Percentiles rank a stretch among this genome's conserved stretches.
Evolutionary conservation across 1,139 yeast genomes (phyloP).

Genomic region (Debaryomycetaceae sp.): DNA sequence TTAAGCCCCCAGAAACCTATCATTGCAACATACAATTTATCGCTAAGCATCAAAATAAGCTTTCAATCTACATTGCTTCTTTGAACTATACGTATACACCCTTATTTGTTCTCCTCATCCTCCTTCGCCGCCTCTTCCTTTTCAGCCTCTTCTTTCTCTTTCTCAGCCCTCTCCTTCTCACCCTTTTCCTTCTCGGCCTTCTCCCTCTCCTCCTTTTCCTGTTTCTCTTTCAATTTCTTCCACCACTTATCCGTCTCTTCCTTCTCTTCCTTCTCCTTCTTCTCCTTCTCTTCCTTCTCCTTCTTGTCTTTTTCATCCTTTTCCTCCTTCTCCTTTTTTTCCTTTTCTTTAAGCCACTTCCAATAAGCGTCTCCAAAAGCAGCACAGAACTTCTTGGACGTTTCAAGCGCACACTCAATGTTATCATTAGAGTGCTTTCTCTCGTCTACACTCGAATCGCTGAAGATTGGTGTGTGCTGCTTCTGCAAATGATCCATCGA

Average conservation of each 20-base stretch:
- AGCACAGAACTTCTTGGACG: conserved; percentile 15
- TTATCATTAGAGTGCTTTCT: conserved; percentile 12
- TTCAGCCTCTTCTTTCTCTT: too few species aligned
- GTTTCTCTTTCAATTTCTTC: neutral
- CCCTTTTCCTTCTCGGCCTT: too few species aligned
- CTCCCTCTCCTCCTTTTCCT: too few species aligned
- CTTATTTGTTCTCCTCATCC: too few species aligned
- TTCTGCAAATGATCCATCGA: conserved; percentile 3
- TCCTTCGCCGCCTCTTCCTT: too few species aligned
- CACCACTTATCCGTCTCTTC: neutral
- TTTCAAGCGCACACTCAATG: conserved; percentile 20
- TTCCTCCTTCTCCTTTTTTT: neutral
- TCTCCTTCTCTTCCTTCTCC: neutral
- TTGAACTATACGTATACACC: too few species aligned
- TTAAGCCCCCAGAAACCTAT: too few species aligned
- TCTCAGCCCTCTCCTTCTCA: too few species aligned
- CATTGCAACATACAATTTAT: too few species aligned
- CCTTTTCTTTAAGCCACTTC: neutral
- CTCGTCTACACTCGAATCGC: conserved; percentile 8
- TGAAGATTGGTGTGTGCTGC: neutral
- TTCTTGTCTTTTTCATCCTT: neutral
- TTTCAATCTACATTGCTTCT: too few species aligned
- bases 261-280: neutral
- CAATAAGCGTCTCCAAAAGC: neutral
- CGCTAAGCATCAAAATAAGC: too few species aligned